phyloP scores from a whole-genome alignment of 2,329 filamentous ascomycete genomes.

The Triangularia verruculosa region DNA sequence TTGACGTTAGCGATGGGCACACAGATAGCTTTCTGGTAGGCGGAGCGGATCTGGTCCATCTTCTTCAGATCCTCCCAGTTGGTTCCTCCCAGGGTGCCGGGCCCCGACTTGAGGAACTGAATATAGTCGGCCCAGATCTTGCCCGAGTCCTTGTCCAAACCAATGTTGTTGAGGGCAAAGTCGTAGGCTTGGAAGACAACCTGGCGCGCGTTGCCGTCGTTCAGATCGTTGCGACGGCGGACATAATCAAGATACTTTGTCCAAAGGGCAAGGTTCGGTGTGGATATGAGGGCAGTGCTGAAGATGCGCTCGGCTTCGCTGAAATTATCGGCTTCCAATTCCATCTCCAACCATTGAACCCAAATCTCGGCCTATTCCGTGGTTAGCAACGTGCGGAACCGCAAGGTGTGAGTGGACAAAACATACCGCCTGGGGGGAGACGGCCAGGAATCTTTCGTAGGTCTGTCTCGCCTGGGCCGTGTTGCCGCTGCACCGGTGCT shows the following conservation, averaged over 20 bases:
- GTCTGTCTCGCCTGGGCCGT: slow-evolving; percentile 74
- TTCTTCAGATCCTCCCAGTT: slow-evolving; percentile 98
- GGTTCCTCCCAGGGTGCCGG: slow-evolving; percentile 78
- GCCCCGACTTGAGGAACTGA: slow-evolving; percentile 84
- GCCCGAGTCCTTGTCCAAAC: slow-evolving; percentile 86
- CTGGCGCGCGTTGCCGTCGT: slow-evolving; percentile 76
- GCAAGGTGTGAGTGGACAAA: neutral
- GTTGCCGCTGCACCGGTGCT: slow-evolving; percentile 78
- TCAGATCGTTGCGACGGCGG: slow-evolving; percentile 84
- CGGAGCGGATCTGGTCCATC: slow-evolving; percentile 89
- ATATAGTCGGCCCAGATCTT: slow-evolving; percentile 93
- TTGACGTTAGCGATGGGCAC: slow-evolving; percentile 83
- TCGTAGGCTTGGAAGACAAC: slow-evolving; percentile 87
- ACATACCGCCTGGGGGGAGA: slow-evolving; percentile 90
- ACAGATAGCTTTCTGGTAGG: slow-evolving; percentile 85
- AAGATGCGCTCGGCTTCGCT: slow-evolving; percentile 80
- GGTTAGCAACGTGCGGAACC: slow-evolving; percentile 33
- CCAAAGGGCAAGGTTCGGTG: slow-evolving; percentile 85
- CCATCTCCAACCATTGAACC: slow-evolving; percentile 85
- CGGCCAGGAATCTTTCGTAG: slow-evolving; percentile 81
- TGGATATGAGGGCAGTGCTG: slow-evolving; percentile 69
- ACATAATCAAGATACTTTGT: slow-evolving; percentile 94
- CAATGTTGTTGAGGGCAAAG: slow-evolving; percentile 84
- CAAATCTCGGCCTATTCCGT: slow-evolving; percentile 78
- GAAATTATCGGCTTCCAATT: slow-evolving; percentile 82